These are phyloP conservation scores for Pogostemon cablin DNA, from an alignment of 257 asterid genomes.

Conservation along the genomic window DNA sequence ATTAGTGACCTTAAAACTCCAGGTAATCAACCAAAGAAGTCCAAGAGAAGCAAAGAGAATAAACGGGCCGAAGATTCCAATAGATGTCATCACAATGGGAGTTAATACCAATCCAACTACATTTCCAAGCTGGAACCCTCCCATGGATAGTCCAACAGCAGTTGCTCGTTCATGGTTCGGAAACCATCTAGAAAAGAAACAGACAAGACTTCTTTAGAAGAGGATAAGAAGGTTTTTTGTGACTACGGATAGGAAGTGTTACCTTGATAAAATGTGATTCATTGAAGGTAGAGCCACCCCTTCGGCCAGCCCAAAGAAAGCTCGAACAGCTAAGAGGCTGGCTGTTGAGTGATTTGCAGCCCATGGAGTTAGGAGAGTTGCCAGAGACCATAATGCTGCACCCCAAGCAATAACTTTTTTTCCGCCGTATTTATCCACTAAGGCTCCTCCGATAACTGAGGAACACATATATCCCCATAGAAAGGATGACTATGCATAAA, in stretches of 20 bases:
- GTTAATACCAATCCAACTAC: slow-evolving; percentile 87
- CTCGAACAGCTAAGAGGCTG: slow-evolving; percentile 80
- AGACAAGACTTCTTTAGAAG: neutral
- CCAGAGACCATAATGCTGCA: slow-evolving; percentile 89
- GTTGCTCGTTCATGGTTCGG: slow-evolving; percentile 88
- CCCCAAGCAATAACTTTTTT: slow-evolving; percentile 89
- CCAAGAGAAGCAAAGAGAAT: slow-evolving; percentile 82
- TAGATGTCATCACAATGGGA: slow-evolving; percentile 67
- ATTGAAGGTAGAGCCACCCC: slow-evolving; percentile 95
- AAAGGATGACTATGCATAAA: slow-evolving; percentile 78
- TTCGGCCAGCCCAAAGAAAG: slow-evolving; percentile 93
- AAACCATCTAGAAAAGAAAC: slow-evolving; percentile 65
- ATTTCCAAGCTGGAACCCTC: slow-evolving; percentile 92
- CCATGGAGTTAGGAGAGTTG: slow-evolving; percentile 92
- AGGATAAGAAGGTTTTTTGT: neutral
- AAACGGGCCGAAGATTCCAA: slow-evolving; percentile 85
- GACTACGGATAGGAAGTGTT: slow-evolving; percentile 1
- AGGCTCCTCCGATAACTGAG: slow-evolving; percentile 88
- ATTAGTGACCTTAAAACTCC: slow-evolving; percentile 59
- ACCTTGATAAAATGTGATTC: slow-evolving; percentile 90
- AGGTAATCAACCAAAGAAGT: slow-evolving; percentile 72
- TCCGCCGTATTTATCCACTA: slow-evolving; percentile 91
- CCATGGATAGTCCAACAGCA: slow-evolving; percentile 96
- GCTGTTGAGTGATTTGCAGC: slow-evolving; percentile 93
- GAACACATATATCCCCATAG: slow-evolving; percentile 98